Evolutionary conservation across 768 basidiomycete genomes (phyloP).

Genomic region (Asterophora lycoperdoides): DNA sequence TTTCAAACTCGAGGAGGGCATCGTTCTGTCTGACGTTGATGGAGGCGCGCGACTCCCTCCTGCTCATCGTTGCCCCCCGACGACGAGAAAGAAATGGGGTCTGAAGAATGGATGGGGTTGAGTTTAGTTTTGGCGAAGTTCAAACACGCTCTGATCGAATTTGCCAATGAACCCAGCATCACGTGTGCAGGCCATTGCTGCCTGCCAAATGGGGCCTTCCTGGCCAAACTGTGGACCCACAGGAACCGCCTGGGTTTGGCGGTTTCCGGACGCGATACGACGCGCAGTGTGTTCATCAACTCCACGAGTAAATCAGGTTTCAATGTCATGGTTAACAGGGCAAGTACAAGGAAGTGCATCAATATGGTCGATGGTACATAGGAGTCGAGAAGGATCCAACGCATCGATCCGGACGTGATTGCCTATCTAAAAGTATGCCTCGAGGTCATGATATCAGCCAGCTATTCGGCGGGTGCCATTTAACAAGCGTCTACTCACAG

Average conservation of each 20-base stretch:
- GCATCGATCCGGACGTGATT: not conserved
- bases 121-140: constrained; percentile 12
- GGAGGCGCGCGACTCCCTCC: constrained; percentile 61
- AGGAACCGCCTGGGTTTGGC: not conserved
- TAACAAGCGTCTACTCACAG: constrained; percentile 37
- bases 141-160: constrained; percentile 17
- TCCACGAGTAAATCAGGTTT: constrained; percentile 1
- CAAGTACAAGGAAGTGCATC: not conserved
- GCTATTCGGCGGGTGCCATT: not conserved
- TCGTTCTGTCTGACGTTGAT: constrained; percentile 68
- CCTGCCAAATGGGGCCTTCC: constrained; percentile 11
- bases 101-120: constrained; percentile 11
- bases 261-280: not conserved
- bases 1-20: constrained; percentile 80
- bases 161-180: constrained; percentile 20
- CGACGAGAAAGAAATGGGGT: constrained; percentile 20
- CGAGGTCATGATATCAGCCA: not conserved
- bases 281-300: constrained; percentile 2
- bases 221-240: constrained; percentile 9
- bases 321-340: constrained; percentile 7
- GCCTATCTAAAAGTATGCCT: constrained; percentile 28
- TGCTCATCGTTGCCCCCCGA: constrained; percentile 43
- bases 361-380: not conserved
- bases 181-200: constrained; percentile 17
- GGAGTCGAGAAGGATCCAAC: constrained; percentile 5